Percentiles rank a stretch among this genome's conserved stretches.
phyloP scores from a whole-genome alignment of 331 rosid species.

The Rhamnella rubrinervis region DNA sequence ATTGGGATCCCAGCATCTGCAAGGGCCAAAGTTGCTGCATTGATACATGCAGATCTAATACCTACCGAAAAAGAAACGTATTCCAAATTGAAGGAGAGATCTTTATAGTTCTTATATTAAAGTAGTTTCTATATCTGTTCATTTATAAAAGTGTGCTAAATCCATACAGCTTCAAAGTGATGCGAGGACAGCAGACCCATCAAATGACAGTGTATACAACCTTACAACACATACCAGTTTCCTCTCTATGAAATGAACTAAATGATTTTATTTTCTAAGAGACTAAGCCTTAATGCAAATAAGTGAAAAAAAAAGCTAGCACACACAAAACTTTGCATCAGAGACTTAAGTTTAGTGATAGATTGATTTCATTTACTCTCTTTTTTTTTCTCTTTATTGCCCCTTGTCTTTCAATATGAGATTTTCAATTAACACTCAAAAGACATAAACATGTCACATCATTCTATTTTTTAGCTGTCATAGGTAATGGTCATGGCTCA shows the following conservation, averaged over 20 bases:
- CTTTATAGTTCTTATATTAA: background rate
- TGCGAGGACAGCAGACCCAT: background rate
- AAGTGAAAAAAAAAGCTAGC: too few species aligned
- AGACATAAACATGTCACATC: too few species aligned
- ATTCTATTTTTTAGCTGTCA: too few species aligned
- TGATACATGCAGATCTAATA: conserved; percentile 90
- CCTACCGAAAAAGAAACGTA: conserved; percentile 37
- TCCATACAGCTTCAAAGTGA: background rate
- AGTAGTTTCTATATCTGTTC: background rate
- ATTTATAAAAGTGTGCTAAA: background rate
- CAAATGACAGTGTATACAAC: background rate
- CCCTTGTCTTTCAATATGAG: too few species aligned
- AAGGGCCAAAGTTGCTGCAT: conserved; percentile 95
- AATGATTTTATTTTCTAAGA: too few species aligned
- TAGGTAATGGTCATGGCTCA: too few species aligned
- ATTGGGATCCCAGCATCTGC: conserved; percentile 96
- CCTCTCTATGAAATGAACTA: background rate
- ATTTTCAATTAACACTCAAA: too few species aligned
- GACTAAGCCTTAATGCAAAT: too few species aligned
- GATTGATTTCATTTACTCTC: too few species aligned
- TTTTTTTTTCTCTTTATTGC: too few species aligned
- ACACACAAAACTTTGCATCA: too few species aligned
- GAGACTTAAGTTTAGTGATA: background rate
- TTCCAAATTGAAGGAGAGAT: conserved; percentile 22
- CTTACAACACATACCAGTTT: background rate